phyloP scores from a whole-genome alignment of 345 rosid species.

The Alliaria petiolata region DNA sequence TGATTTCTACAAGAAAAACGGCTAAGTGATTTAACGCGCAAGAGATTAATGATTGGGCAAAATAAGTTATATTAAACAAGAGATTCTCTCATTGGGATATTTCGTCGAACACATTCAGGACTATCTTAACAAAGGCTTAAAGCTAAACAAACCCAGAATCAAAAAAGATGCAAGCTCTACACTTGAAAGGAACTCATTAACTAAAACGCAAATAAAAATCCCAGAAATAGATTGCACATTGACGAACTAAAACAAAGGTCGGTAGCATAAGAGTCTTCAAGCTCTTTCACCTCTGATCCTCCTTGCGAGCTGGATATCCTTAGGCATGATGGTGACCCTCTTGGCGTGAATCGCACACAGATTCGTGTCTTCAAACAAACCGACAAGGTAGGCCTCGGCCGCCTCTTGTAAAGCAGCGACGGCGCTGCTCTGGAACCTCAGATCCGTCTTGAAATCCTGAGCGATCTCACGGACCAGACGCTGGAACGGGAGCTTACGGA shows the following conservation, averaged over 20 bases:
- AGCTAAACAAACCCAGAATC: background rate
- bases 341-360: conserved; percentile 54
- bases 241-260: background rate
- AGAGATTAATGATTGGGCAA: background rate
- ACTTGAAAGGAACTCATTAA: background rate
- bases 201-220: background rate
- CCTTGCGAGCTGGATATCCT: conserved; percentile 54
- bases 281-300: conserved; percentile 56
- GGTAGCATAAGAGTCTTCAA: background rate
- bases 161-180: background rate
- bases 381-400: conserved; percentile 54
- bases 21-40: background rate
- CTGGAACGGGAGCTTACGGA: conserved; percentile 56
- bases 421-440: conserved; percentile 59
- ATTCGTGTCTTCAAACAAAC: conserved; percentile 49
- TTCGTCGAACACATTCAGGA: conserved; percentile 11
- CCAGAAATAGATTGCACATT: background rate
- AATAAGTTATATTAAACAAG: background rate
- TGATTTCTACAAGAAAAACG: background rate
- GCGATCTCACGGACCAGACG: conserved; percentile 56
- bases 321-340: conserved; percentile 56
- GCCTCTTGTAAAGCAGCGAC: conserved; percentile 55
- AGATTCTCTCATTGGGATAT: background rate
- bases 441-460: conserved; percentile 57
- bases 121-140: background rate